These are phyloP conservation scores for Fusarium lateritium DNA, from an alignment of 2,329 filamentous ascomycete genomes.

Conservation along the genomic window DNA sequence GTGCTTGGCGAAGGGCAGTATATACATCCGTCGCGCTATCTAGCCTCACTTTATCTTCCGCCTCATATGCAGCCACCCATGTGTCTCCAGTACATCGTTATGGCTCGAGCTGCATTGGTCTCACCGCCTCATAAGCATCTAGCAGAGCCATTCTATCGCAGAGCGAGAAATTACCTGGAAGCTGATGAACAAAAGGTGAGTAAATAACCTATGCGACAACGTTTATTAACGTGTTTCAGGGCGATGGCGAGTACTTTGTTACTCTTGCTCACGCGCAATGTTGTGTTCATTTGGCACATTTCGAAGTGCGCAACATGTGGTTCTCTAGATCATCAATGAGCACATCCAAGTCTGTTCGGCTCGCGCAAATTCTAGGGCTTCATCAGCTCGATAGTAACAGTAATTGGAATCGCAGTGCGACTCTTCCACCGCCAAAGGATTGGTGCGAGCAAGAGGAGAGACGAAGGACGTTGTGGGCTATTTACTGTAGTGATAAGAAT, in stretches of 20 bases:
- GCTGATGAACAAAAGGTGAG: constrained; percentile 45
- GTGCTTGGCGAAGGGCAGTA: constrained; percentile 32
- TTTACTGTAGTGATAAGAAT: constrained; percentile 84
- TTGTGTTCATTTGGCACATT: constrained; percentile 78
- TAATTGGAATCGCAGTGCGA: constrained; percentile 74
- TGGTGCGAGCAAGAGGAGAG: constrained; percentile 83
- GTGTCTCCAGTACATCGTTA: constrained; percentile 46
- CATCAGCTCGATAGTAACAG: constrained; percentile 77
- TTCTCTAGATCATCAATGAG: constrained; percentile 89
- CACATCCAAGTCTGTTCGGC: constrained; percentile 75
- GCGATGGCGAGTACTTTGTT: constrained; percentile 46
- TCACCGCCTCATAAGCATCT: constrained; percentile 31
- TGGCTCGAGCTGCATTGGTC: constrained; percentile 36
- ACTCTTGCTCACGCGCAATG: constrained; percentile 82
- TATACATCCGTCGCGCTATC: constrained; percentile 43
- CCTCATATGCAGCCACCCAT: constrained; percentile 48
- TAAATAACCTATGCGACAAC: rapidly evolving
- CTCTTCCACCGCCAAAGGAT: constrained; percentile 78
- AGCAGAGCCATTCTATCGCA: constrained; percentile 40
- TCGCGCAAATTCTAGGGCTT: constrained; percentile 85
- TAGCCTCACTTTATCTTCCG: constrained; percentile 44
- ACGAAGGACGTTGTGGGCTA: constrained; percentile 84
- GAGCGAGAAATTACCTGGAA: constrained; percentile 44
- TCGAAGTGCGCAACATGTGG: constrained; percentile 86
- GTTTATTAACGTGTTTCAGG: constrained; percentile 19